A percentile compares a stretch with the other conserved stretches of the same genome.
These are phyloP conservation scores for Phytophthora fragariae DNA, from an alignment of 352 stramenopile genomes.

Conservation along the genomic window DNA sequence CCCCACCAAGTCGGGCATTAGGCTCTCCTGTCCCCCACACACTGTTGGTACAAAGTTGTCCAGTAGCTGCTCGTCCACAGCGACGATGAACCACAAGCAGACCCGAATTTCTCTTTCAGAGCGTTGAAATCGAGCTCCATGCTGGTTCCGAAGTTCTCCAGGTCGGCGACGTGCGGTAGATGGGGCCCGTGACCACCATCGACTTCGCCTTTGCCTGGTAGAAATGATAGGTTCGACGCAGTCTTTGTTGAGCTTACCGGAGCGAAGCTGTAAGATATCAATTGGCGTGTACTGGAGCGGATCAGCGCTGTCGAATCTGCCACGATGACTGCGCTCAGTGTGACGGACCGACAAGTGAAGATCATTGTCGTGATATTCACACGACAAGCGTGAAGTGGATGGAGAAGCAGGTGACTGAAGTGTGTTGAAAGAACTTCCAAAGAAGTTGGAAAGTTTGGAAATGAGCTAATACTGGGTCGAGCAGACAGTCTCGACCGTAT, in stretches of 20 bases:
- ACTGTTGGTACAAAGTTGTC: not conserved
- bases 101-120: not conserved
- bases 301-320: too few relatives aligned
- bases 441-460: not conserved
- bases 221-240: not conserved
- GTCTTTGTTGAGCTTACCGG: not conserved
- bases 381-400: not conserved
- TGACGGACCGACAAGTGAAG: not conserved
- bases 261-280: not conserved
- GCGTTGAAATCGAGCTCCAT: too few relatives aligned
- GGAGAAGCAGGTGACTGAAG: not conserved
- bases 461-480: not conserved
- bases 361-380: not conserved
- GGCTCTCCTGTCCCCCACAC: not conserved
- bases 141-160: not conserved
- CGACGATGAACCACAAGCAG: not conserved
- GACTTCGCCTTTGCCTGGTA: not conserved
- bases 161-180: not conserved
- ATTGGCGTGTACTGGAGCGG: not conserved
- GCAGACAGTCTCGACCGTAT: not conserved
- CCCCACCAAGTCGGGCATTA: conserved; percentile 5
- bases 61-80: not conserved
- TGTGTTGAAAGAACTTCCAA: not conserved
- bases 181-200: too few relatives aligned
- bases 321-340: not conserved